A percentile compares a stretch with the other conserved stretches of the same genome.
Evolutionary conservation across 441 rosid species (phyloP).

Genomic region (Monsonia emarginata): DNA sequence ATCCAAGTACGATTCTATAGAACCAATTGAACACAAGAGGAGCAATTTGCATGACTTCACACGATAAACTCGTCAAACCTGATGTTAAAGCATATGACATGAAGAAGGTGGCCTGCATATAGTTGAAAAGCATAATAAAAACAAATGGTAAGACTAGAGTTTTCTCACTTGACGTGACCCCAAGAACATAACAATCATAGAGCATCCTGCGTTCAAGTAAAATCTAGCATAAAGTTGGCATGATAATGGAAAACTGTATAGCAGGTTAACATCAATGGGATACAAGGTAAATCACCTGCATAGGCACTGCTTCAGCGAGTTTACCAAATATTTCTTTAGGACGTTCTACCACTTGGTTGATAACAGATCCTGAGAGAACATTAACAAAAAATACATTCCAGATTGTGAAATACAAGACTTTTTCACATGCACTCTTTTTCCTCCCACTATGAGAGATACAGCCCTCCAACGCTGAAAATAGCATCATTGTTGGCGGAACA

Average conservation of each 20-base stretch:
- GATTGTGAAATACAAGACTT: slow-evolving; percentile 68
- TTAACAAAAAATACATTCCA: slow-evolving; percentile 91
- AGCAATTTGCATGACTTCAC: slow-evolving; percentile 69
- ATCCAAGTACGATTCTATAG: slow-evolving; percentile 30
- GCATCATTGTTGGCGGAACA: slow-evolving; percentile 86
- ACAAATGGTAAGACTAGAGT: not conserved
- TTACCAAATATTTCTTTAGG: slow-evolving; percentile 50
- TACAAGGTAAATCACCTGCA: slow-evolving; percentile 42
- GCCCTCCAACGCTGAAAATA: slow-evolving; percentile 70
- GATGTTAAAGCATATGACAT: slow-evolving; percentile 84
- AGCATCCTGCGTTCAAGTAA: not conserved
- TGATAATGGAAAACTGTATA: not conserved
- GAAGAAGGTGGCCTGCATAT: slow-evolving; percentile 81
- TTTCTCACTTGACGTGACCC: not conserved
- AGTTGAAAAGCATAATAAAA: slow-evolving; percentile 11
- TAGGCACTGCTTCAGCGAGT: slow-evolving; percentile 74
- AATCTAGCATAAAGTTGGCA: not conserved
- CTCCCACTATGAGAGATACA: slow-evolving; percentile 60
- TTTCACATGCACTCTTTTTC: slow-evolving; percentile 76
- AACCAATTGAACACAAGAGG: slow-evolving; percentile 45
- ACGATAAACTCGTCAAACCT: slow-evolving; percentile 84
- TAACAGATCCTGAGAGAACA: slow-evolving; percentile 69
- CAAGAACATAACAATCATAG: not conserved
- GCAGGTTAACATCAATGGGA: slow-evolving; percentile 11
- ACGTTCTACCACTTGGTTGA: slow-evolving; percentile 42